Conservation (phyloP, 23 red algal species). For the Gracilaria vermiculophylla region DNA sequence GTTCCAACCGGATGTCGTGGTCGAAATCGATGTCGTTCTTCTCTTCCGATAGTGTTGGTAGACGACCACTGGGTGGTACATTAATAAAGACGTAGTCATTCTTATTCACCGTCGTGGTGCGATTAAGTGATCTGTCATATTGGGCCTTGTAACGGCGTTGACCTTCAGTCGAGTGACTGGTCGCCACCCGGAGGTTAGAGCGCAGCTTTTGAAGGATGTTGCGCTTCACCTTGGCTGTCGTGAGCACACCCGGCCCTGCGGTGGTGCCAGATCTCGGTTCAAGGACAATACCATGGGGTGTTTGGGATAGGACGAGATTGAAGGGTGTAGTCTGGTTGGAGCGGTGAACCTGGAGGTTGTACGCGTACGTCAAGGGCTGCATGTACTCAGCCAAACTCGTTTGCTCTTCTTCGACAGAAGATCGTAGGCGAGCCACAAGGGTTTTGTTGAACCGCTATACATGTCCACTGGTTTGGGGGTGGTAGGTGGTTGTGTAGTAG, state of each 20-base stretch:
- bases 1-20: neutral
- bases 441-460: slow-evolving; percentile 36
- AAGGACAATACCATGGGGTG: neutral
- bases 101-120: neutral
- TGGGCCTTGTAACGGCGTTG: neutral
- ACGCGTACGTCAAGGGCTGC: neutral
- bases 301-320: neutral
- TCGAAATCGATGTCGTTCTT: neutral
- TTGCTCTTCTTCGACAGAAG: slow-evolving; percentile 29
- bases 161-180: neutral
- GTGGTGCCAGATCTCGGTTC: neutral
- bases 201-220: neutral
- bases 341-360: slow-evolving; percentile 36
- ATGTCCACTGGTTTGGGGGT: slow-evolving; percentile 17
- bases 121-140: neutral
- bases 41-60: neutral
- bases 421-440: neutral
- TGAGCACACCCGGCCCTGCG: neutral
- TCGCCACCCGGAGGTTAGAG: neutral
- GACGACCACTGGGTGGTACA: neutral
- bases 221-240: neutral
- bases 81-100: neutral
- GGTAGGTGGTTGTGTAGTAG: neutral
- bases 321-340: neutral
- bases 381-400: neutral